Conservation (phyloP, 2,329 filamentous ascomycete genomes). For the Dryadomyces quercivorus region DNA sequence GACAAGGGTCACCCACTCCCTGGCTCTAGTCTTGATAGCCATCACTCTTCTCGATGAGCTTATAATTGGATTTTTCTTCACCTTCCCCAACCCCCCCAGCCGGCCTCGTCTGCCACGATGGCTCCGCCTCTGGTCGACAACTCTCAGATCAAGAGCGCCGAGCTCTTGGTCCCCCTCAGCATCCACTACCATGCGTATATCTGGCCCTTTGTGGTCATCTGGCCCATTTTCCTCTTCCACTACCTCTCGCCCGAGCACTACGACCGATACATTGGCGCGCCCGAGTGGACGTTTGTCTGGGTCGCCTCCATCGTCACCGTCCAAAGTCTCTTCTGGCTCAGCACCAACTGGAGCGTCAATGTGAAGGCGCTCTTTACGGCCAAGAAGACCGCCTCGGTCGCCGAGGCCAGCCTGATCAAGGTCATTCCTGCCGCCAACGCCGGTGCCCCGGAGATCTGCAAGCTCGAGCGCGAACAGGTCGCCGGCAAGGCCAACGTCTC, state of each 20-base stretch:
- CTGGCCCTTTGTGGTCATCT: constrained; percentile 84
- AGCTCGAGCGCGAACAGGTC: constrained; percentile 61
- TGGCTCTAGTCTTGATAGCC: background rate
- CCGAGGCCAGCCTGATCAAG: constrained; percentile 78
- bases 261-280: constrained; percentile 80
- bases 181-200: constrained; percentile 75
- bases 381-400: constrained; percentile 53
- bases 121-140: constrained; percentile 75
- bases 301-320: constrained; percentile 74
- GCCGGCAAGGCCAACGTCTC: constrained; percentile 67
- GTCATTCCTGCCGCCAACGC: constrained; percentile 84
- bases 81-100: too few species aligned
- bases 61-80: background rate
- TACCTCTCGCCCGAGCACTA: constrained; percentile 78
- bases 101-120: constrained; percentile 31
- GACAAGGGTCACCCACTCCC: too few species aligned
- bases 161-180: constrained; percentile 78
- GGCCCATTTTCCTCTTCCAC: constrained; percentile 82
- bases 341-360: constrained; percentile 95
- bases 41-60: background rate
- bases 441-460: constrained; percentile 77
- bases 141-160: constrained; percentile 75
- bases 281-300: constrained; percentile 98
- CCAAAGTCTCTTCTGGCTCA: constrained; percentile 85
- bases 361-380: constrained; percentile 73